These are phyloP conservation scores for Fragosphaeria purpurea DNA, from an alignment of 2,329 filamentous ascomycete genomes.

Conservation along the genomic window DNA sequence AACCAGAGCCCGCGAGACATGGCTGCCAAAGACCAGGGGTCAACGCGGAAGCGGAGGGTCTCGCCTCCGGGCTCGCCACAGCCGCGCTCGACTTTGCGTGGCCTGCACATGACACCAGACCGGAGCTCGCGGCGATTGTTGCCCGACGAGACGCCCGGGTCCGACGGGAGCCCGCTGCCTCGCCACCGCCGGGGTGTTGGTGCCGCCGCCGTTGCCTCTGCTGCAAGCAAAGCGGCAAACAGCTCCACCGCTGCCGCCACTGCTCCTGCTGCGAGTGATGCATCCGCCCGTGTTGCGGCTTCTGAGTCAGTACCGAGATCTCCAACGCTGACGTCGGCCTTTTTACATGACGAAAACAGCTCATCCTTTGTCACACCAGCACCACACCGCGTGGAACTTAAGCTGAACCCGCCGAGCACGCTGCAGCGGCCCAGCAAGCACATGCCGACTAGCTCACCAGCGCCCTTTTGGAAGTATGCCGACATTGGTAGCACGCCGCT, in stretches of 20 bases:
- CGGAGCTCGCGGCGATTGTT: slow-evolving; percentile 34
- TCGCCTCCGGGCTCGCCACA: slow-evolving; percentile 47
- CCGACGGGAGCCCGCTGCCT: slow-evolving; percentile 52
- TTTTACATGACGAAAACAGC: slow-evolving; percentile 51
- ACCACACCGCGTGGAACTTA: slow-evolving; percentile 62
- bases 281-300: slow-evolving; percentile 4
- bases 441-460: slow-evolving; percentile 76
- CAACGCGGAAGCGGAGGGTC: slow-evolving; percentile 47
- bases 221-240: slow-evolving; percentile 7
- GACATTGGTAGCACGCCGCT: slow-evolving; percentile 67
- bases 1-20: slow-evolving; percentile 49
- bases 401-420: slow-evolving; percentile 69
- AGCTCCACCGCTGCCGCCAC: slow-evolving; percentile 4
- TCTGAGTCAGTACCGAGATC: slow-evolving; percentile 38
- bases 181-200: slow-evolving; percentile 40
- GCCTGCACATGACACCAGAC: slow-evolving; percentile 49
- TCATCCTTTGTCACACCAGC: slow-evolving; percentile 60
- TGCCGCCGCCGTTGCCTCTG: slow-evolving; percentile 11
- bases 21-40: slow-evolving; percentile 38
- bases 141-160: slow-evolving; percentile 21
- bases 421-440: slow-evolving; percentile 73
- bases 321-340: slow-evolving; percentile 52
- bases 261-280: slow-evolving; percentile 8
- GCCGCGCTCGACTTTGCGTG: slow-evolving; percentile 37
- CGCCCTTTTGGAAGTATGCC: slow-evolving; percentile 81